phyloP scores from a whole-genome alignment of 257 asterid genomes.

The Nicotiana attenuata region DNA sequence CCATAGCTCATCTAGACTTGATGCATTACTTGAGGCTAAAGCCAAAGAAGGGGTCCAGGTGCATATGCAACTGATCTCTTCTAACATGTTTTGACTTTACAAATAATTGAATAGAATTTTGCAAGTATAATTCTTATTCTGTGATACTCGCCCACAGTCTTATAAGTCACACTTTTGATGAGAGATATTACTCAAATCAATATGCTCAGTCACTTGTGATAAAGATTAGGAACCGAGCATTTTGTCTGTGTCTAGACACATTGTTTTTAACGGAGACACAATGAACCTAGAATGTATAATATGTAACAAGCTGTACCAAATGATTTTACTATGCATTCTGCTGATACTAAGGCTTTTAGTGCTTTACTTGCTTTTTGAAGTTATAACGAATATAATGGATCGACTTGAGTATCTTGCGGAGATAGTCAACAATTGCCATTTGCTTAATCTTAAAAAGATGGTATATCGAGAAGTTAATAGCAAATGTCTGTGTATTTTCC shows the following conservation, averaged over 20 bases:
- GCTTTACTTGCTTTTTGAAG: slow-evolving; percentile 5
- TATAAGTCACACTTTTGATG: not conserved
- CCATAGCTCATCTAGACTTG: slow-evolving; percentile 71
- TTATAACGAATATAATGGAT: not conserved
- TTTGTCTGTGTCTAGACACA: not conserved
- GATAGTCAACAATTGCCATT: not conserved
- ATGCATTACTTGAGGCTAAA: slow-evolving; percentile 73
- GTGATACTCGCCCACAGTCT: not conserved
- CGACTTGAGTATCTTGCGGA: too few species aligned
- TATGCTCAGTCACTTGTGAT: not conserved
- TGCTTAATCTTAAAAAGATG: not conserved
- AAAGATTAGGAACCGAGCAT: not conserved
- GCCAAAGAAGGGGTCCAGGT: slow-evolving; percentile 97
- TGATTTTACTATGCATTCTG: not conserved
- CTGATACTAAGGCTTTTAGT: not conserved
- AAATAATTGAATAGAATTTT: not conserved
- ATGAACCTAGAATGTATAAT: not conserved
- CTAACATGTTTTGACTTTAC: not conserved
- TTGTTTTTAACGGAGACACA: not conserved
- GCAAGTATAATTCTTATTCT: not conserved
- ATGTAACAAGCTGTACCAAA: not conserved
- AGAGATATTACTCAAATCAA: not conserved
- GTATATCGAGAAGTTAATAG: not conserved
- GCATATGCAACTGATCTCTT: not conserved
- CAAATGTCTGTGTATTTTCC: not conserved